Evolutionary conservation across 768 basidiomycete genomes (phyloP), one percentile per base, ranked within the genome.

Genomic region (Goffeauzyma gilvescens): DNA sequence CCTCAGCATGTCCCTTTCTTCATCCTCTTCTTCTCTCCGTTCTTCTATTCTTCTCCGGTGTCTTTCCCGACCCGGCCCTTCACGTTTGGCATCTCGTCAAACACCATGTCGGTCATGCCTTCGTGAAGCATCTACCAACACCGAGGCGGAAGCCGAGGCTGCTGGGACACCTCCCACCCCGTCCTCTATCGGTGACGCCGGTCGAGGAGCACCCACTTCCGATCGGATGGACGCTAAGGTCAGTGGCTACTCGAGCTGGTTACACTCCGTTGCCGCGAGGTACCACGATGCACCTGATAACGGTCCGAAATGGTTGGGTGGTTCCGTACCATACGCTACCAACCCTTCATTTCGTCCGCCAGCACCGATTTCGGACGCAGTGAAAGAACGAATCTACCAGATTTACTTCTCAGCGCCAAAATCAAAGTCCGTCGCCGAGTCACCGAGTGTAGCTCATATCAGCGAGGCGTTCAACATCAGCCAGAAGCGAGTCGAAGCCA

Each of bases 271-370:
- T 14, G 58, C 45, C 5, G 38, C 22, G 13, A 37, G 46, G 21
- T 60, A 49, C 46, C 46, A 43, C 26, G 43, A 46, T 22, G 38
- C 50, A 20, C 50, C 45, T 10, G 56, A 55, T 14, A 45, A 49
- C 30, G 57, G 55, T 24, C 56, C 59, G 4, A 51, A 48, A 25
- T 63, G 61, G 61, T 38, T 63, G 6, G 61, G 59, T 4, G 55
- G 51, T 13, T 35, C 43, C n/a, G 42, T 55, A 14, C 61, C 61
- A 8, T 63, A 55, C 34, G 41, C 53, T 22, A 50, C 49, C n/a
- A 63, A 63, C 43, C 61, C 61, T 2, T 47, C 52, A 10, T 63
- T 63, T 44, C 46, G 50, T 35, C 61, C 61, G 5, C 59, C 61
- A n/a, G 52, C 61, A n/a, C 61, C 61, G 12, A 44, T 63, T 4